Percentiles rank a stretch among this genome's conserved stretches.
These are phyloP conservation scores for Trebouxia sp. DNA, from an alignment of 139 green algal genomes.

Conservation along the genomic window DNA sequence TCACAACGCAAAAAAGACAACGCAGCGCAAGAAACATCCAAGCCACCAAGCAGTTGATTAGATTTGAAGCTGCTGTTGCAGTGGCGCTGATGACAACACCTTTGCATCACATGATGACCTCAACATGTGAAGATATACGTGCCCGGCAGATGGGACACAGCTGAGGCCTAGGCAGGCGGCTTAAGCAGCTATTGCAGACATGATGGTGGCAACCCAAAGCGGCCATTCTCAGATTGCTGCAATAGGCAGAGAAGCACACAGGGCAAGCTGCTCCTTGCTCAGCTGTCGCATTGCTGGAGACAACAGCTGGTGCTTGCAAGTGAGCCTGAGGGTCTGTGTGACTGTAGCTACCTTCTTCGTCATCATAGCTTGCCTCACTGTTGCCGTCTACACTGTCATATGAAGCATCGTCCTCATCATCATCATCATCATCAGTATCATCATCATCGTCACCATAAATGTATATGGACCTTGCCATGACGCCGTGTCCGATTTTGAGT, in stretches of 20 bases:
- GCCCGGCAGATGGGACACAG: background rate
- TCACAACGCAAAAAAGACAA: too few relatives aligned
- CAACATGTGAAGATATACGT: background rate
- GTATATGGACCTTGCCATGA: conserved; percentile 11
- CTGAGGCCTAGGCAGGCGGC: background rate
- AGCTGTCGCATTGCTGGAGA: background rate
- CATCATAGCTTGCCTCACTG: too few relatives aligned
- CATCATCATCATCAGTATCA: background rate
- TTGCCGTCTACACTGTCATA: background rate
- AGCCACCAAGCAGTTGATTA: too few relatives aligned
- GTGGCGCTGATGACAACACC: too few relatives aligned
- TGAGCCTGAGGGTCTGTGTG: too few relatives aligned
- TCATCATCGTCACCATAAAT: conserved; percentile 23
- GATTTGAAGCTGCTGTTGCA: too few relatives aligned
- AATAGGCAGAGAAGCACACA: background rate
- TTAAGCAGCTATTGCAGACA: conserved; percentile 4
- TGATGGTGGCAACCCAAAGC: conserved; percentile 17
- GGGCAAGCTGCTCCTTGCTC: background rate
- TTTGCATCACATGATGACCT: conserved; percentile 27
- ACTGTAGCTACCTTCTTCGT: too few relatives aligned
- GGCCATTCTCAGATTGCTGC: conserved; percentile 18
- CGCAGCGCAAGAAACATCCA: too few relatives aligned
- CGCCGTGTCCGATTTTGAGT: conserved; percentile 1
- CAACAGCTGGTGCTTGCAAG: too few relatives aligned
- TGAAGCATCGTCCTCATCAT: background rate